Percentiles rank a stretch among this genome's conserved stretches.
Conservation (phyloP, 2,329 filamentous ascomycete genomes). For the Juglanconis oblonga region DNA sequence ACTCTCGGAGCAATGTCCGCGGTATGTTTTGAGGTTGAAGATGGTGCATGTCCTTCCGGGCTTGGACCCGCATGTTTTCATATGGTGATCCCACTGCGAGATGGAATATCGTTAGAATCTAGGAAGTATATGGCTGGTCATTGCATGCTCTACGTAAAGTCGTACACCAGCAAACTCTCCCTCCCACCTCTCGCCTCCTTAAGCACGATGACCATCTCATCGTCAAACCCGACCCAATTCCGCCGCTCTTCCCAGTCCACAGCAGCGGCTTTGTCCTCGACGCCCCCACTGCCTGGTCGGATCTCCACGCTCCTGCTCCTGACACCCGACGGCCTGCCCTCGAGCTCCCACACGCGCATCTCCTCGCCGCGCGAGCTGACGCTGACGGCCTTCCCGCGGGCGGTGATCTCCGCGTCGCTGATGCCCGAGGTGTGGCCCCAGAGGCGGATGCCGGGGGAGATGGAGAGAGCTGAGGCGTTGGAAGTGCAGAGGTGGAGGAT, state of each 20-base stretch:
- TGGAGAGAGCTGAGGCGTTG: slow-evolving; percentile 60
- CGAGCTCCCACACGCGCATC: slow-evolving; percentile 85
- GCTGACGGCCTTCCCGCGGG: slow-evolving; percentile 85
- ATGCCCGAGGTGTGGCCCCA: slow-evolving; percentile 94
- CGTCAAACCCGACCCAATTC: slow-evolving; percentile 82
- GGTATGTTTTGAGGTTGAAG: no score
- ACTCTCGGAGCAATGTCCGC: no score
- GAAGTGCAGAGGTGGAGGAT: slow-evolving; percentile 80
- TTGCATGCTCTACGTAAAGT: slow-evolving; percentile 63
- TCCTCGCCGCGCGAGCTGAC: slow-evolving; percentile 77
- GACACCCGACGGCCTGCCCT: slow-evolving; percentile 54
- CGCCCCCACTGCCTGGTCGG: slow-evolving; percentile 21
- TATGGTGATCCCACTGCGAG: no score
- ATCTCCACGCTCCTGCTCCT: slow-evolving; percentile 49
- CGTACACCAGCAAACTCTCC: slow-evolving; percentile 78
- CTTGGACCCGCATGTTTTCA: no score
- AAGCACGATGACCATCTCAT: slow-evolving; percentile 85
- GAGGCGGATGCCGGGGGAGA: slow-evolving; percentile 71
- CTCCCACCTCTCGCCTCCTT: slow-evolving; percentile 66
- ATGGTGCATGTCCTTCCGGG: no score
- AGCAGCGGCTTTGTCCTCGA: neutral
- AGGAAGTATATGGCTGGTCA: neutral
- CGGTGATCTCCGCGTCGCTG: slow-evolving; percentile 78
- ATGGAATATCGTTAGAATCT: neutral
- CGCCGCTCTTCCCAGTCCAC: slow-evolving; percentile 43